Base-by-base conservation (phyloP, 2,329 filamentous ascomycete genomes). In the Fusarium haematococcum region DNA sequence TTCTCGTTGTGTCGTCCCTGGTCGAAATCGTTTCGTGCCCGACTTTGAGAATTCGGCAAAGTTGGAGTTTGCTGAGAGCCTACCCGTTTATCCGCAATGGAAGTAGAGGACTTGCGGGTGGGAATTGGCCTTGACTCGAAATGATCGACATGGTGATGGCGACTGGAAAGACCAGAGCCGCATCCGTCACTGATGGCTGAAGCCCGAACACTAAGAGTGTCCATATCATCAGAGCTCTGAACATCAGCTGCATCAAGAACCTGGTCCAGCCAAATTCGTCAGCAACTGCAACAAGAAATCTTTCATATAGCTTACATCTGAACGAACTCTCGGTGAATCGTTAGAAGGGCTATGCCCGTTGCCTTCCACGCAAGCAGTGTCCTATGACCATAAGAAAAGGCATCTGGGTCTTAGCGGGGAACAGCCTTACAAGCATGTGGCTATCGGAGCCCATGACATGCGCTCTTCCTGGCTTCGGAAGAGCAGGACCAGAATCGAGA, bases 1-100 rank as follows among this genome's bases (percentile, higher is more conserved):
- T 75, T 77, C 45, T 78, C 79, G 30, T 72, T 54, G 56, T 41
- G 48, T 14, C 66, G 70, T 0, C 74, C 77, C 14, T 79, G 75
- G 32, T 77, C 76, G 63, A 80, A 79, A 18, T 74, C 63, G 43
- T 25, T 67, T 20, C 70, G 70, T 13, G 71, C 67, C 27, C 60
- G 63, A 20, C 67, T 27, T 65, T 73, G 18, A 75, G 65, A 33
- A 3, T 66, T n/a, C 11, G 75, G 73, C 1, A 77, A 74, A 1
- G 69, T 68, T 13, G 59, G 60, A 25, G 58, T 70, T 56, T 68
- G 73, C 33, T 77, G 74, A 13, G 70, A 68, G 10, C 69, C 52
- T 30, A 76, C 63, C 74, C 74, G 73, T 65, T 52, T 69, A 27
- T 68, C 45, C 3, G 39, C 27, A 23, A 76, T 35, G 48, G 48